These are phyloP conservation scores for Diaporthe humulicola DNA, from an alignment of 2,329 filamentous ascomycete species.

Conservation along the genomic window DNA sequence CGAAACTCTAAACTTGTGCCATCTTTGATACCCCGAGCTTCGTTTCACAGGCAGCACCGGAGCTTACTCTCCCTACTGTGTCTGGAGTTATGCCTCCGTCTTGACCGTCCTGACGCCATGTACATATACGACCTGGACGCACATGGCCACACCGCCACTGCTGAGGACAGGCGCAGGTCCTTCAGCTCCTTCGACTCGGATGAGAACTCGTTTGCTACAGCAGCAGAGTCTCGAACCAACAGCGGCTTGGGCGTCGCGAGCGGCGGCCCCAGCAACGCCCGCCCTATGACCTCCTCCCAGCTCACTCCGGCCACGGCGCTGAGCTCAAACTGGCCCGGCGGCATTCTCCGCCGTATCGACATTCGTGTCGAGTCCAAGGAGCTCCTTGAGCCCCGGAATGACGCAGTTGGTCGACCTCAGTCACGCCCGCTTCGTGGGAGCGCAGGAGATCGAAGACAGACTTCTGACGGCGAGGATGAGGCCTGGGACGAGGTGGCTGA, in stretches of 20 bases:
- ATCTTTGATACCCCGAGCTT: slow-evolving; percentile 22
- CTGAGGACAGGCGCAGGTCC: slow-evolving; percentile 9
- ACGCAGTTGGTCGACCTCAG: neutral
- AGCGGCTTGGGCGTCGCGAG: slow-evolving; percentile 16
- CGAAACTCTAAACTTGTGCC: slow-evolving; percentile 14
- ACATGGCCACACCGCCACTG: slow-evolving; percentile 7
- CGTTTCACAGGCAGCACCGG: slow-evolving; percentile 12
- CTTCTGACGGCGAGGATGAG: slow-evolving; percentile 41
- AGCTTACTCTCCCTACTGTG: neutral
- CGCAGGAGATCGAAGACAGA: slow-evolving; percentile 11
- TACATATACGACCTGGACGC: slow-evolving; percentile 30
- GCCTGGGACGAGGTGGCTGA: slow-evolving; percentile 55
- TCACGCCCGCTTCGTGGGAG: neutral
- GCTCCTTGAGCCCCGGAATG: neutral
- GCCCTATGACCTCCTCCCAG: slow-evolving; percentile 12
- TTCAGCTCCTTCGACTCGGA: slow-evolving; percentile 25
- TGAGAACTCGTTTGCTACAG: slow-evolving; percentile 22
- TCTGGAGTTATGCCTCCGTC: slow-evolving; percentile 21
- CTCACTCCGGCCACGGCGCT: slow-evolving; percentile 41
- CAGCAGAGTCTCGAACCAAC: slow-evolving; percentile 21
- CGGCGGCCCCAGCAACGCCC: slow-evolving; percentile 14
- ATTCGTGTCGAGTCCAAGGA: slow-evolving; percentile 39
- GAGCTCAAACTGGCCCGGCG: slow-evolving; percentile 26
- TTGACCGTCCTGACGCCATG: slow-evolving; percentile 6
- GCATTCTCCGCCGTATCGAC: slow-evolving; percentile 43